These are phyloP conservation scores for Cyberlindnera xishuangbannaensis DNA, from an alignment of 805 yeast species.

Conservation along the genomic window DNA sequence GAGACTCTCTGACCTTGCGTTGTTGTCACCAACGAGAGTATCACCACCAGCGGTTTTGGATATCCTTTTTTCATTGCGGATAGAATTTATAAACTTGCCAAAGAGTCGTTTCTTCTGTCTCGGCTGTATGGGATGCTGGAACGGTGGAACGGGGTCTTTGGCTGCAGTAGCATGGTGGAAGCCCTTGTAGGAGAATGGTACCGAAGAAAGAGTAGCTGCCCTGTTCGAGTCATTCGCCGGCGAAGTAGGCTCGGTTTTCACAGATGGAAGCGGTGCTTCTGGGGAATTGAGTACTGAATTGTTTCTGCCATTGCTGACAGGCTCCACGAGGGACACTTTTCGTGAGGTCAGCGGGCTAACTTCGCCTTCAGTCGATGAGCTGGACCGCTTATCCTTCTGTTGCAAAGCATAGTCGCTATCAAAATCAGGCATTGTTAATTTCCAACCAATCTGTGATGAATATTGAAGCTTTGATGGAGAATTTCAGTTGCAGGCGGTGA, in stretches of 20 bases:
- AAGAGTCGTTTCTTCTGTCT: slow-evolving; percentile 21
- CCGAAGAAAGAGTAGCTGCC: slow-evolving; percentile 6
- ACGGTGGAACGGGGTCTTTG: slow-evolving; percentile 37
- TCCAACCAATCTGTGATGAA: too few species aligned
- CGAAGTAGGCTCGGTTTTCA: slow-evolving; percentile 1
- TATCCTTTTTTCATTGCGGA: slow-evolving; percentile 20
- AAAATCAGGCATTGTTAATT: slow-evolving; percentile 8
- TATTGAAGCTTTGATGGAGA: too few species aligned
- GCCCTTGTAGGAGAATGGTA: slow-evolving; percentile 26
- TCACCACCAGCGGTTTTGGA: slow-evolving; percentile 4
- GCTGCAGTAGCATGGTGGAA: slow-evolving; percentile 24
- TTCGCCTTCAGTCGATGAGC: slow-evolving; percentile 16
- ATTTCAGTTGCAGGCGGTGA: too few species aligned
- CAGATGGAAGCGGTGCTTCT: not conserved
- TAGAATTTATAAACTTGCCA: slow-evolving; percentile 25
- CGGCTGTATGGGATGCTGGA: slow-evolving; percentile 45
- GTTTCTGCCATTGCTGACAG: not conserved
- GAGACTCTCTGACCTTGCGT: slow-evolving; percentile 7
- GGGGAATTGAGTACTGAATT: slow-evolving; percentile 1
- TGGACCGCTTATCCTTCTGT: slow-evolving; percentile 11
- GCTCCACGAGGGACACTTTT: slow-evolving; percentile 22
- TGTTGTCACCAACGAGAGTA: slow-evolving; percentile 1
- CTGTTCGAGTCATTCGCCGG: not conserved
- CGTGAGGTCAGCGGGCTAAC: slow-evolving; percentile 17
- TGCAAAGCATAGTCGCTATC: slow-evolving; percentile 12